Evolutionary conservation across 768 basidiomycete species (phyloP).

Genomic region (Lactarius pseudohatsudake): DNA sequence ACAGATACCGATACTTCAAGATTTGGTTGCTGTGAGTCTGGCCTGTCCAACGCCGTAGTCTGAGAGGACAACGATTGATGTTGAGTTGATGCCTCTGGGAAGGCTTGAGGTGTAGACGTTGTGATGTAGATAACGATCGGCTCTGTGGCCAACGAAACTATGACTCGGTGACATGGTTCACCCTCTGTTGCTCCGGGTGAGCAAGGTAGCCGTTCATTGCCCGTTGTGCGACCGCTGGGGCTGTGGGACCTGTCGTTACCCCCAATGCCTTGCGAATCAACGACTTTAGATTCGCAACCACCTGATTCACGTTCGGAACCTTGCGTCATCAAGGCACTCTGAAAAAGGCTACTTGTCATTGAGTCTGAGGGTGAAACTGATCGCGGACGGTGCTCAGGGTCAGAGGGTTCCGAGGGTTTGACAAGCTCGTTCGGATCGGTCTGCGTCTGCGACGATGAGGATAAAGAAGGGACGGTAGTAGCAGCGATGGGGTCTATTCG

Average conservation of each 20-base stretch:
- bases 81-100: not conserved
- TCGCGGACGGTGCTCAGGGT: slow-evolving; percentile 45
- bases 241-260: not conserved
- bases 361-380: slow-evolving; percentile 40
- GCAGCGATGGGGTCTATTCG: slow-evolving; percentile 33
- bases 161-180: slow-evolving; percentile 12
- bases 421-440: slow-evolving; percentile 59
- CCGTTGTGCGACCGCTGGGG: not conserved
- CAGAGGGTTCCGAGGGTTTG: slow-evolving; percentile 74
- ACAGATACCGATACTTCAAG: slow-evolving; percentile 23
- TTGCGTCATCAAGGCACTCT: slow-evolving; percentile 50
- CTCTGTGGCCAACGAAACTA: slow-evolving; percentile 25
- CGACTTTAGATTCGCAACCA: not conserved
- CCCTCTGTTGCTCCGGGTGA: not conserved
- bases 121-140: slow-evolving; percentile 26
- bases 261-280: slow-evolving; percentile 10
- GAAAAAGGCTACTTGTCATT: slow-evolving; percentile 69
- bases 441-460: slow-evolving; percentile 23
- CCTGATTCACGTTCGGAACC: not conserved
- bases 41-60: not conserved
- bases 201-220: not conserved
- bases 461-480: slow-evolving; percentile 41
- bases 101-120: slow-evolving; percentile 13
- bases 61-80: not conserved
- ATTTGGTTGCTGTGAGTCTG: slow-evolving; percentile 18